phyloP scores from a whole-genome alignment of 176 grass and related monocot species.

The Microstegium vimineum region DNA sequence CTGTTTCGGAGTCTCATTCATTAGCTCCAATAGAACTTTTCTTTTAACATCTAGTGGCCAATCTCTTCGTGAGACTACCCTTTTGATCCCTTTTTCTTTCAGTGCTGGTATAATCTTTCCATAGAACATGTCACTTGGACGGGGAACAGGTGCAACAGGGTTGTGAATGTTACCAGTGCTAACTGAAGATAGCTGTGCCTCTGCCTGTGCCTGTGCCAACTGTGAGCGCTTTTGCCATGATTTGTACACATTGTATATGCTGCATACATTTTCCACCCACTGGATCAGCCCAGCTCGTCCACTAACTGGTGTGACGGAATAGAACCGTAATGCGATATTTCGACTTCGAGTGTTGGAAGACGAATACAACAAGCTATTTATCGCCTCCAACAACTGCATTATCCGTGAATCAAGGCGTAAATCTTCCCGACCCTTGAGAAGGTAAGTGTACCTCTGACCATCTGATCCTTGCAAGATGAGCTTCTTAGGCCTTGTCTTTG shows the following conservation, averaged over 20 bases:
- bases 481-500: slow-evolving; percentile 97
- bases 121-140: slow-evolving; percentile 98
- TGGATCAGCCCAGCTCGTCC: slow-evolving; percentile 89
- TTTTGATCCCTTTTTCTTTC: slow-evolving; percentile 99
- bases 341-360: slow-evolving; percentile 55
- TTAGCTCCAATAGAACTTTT: slow-evolving; percentile 92
- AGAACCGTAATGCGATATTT: slow-evolving; percentile 72
- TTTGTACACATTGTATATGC: slow-evolving; percentile 98
- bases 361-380: slow-evolving; percentile 76
- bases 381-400: slow-evolving; percentile 89
- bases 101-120: slow-evolving; percentile 99
- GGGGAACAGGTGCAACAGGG: slow-evolving; percentile 68
- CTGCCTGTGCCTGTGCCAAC: slow-evolving; percentile 67
- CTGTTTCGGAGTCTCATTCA: slow-evolving; percentile 89
- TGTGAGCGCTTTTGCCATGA: slow-evolving; percentile 84
- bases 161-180: slow-evolving; percentile 54
- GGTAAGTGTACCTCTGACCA: slow-evolving; percentile 92
- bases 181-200: slow-evolving; percentile 68
- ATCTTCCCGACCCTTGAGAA: slow-evolving; percentile 97
- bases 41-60: slow-evolving; percentile 97
- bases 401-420: slow-evolving; percentile 95
- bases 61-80: slow-evolving; percentile 95
- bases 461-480: slow-evolving; percentile 84
- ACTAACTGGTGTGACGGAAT: slow-evolving; percentile 95
- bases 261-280: slow-evolving; percentile 95